Evolutionary conservation across 345 rosid species (phyloP).

Genomic region (Eucalyptus tenuipes): DNA sequence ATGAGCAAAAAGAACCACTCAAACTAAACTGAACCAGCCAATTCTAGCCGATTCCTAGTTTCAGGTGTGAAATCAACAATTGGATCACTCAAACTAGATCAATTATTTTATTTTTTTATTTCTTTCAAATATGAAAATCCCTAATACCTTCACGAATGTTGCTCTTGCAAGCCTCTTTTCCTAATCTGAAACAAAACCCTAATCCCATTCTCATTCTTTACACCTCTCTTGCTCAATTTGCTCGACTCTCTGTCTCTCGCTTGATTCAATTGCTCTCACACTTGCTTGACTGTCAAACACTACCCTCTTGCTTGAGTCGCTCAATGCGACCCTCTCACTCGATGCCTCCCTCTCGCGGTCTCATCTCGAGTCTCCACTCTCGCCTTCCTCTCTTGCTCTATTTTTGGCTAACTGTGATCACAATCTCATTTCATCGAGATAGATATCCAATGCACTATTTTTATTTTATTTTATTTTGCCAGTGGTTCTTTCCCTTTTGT

Average conservation of each 20-base stretch:
- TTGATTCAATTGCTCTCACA: background rate
- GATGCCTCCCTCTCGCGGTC: background rate
- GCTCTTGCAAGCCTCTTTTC: background rate
- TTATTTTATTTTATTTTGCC: background rate
- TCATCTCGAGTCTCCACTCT: no score
- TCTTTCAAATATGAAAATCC: background rate
- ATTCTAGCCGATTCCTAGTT: no score
- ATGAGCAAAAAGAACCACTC: background rate
- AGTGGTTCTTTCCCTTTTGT: background rate
- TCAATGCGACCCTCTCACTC: background rate
- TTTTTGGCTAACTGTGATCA: background rate
- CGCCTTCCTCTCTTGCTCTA: background rate
- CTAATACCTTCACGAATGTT: background rate
- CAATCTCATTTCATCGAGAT: background rate
- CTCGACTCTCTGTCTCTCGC: background rate
- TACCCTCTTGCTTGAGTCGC: background rate
- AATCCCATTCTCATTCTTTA: background rate
- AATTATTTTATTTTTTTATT: no score
- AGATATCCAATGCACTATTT: background rate
- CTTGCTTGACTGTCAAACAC: background rate
- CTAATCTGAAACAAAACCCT: background rate
- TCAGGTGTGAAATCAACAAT: no score
- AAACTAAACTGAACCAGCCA: accelerated
- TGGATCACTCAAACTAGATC: accelerated
- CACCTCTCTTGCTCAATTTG: background rate